phyloP scores from a whole-genome alignment of 164 flowering plant genomes.

The Buxus sempervirens region DNA sequence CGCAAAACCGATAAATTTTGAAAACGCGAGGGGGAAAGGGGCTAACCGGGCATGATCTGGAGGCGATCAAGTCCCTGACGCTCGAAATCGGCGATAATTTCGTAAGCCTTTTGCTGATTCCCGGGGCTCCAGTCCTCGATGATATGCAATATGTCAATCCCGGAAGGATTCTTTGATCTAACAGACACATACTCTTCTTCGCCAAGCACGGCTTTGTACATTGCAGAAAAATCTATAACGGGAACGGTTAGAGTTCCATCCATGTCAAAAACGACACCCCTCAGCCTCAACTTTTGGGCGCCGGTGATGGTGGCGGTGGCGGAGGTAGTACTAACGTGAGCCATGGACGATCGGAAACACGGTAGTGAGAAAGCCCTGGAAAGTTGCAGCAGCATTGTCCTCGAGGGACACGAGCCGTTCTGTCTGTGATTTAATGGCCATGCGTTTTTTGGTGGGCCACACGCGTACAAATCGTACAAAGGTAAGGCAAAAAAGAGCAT shows the following conservation, averaged over 20 bases:
- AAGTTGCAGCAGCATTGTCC: not conserved
- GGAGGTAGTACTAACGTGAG: slow-evolving; percentile 8
- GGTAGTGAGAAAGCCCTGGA: slow-evolving; percentile 1
- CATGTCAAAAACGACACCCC: slow-evolving; percentile 97
- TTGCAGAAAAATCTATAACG: slow-evolving; percentile 78
- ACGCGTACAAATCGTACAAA: no score
- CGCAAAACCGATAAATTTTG: no score
- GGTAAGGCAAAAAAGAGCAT: no score
- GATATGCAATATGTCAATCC: slow-evolving; percentile 79
- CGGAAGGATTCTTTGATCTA: slow-evolving; percentile 51
- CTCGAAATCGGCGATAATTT: slow-evolving; percentile 72
- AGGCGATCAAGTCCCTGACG: slow-evolving; percentile 72
- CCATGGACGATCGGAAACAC: slow-evolving; percentile 5
- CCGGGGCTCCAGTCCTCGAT: slow-evolving; percentile 72
- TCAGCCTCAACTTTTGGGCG: slow-evolving; percentile 27
- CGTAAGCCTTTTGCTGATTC: slow-evolving; percentile 58
- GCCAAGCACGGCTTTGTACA: slow-evolving; percentile 82
- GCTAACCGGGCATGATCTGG: slow-evolving; percentile 87
- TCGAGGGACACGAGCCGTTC: no score
- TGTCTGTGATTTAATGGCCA: no score
- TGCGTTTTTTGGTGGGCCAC: no score
- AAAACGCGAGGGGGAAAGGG: not conserved
- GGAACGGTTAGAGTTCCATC: slow-evolving; percentile 97
- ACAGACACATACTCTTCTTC: slow-evolving; percentile 53
- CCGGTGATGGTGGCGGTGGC: not conserved